phyloP scores from a whole-genome alignment of 805 yeast genomes.

The Yamadazyma ubonensis region DNA sequence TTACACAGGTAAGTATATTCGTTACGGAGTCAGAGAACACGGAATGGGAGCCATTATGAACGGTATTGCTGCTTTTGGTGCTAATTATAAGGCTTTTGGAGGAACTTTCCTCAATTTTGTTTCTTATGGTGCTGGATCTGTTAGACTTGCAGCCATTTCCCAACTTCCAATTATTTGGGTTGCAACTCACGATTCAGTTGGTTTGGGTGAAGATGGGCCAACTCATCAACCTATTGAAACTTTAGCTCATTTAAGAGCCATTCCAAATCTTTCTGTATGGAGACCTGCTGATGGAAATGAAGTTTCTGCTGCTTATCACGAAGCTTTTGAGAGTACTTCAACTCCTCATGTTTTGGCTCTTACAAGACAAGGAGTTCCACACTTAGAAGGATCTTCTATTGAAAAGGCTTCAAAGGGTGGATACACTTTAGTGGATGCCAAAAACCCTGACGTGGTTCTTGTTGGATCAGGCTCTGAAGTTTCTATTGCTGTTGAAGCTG shows the following conservation, averaged over 20 bases:
- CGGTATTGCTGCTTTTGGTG: slow-evolving; percentile 92
- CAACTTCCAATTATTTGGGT: slow-evolving; percentile 85
- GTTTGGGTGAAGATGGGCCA: slow-evolving; percentile 92
- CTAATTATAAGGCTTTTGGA: slow-evolving; percentile 86
- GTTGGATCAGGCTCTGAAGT: slow-evolving; percentile 97
- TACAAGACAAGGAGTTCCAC: slow-evolving; percentile 88
- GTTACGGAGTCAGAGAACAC: slow-evolving; percentile 99
- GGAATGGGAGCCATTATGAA: slow-evolving; percentile 98
- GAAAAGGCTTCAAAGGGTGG: slow-evolving; percentile 96
- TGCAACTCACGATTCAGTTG: slow-evolving; percentile 88
- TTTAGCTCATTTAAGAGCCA: slow-evolving; percentile 80
- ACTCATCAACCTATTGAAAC: slow-evolving; percentile 93
- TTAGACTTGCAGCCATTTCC: slow-evolving; percentile 79
- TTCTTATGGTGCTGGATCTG: slow-evolving; percentile 82
- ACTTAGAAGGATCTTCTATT: slow-evolving; percentile 86
- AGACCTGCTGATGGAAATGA: slow-evolving; percentile 95
- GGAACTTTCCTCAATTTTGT: slow-evolving; percentile 97
- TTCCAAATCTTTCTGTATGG: slow-evolving; percentile 81
- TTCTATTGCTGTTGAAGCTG: slow-evolving; percentile 74
- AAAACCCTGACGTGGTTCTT: slow-evolving; percentile 66
- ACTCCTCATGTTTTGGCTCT: slow-evolving; percentile 77
- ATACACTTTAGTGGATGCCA: slow-evolving; percentile 63
- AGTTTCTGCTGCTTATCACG: slow-evolving; percentile 76
- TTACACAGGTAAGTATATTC: slow-evolving; percentile 88
- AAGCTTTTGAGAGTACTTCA: slow-evolving; percentile 56